Conservation (phyloP, 1,284 basidiomycete genomes). For the Ceratobasidium sp. region DNA sequence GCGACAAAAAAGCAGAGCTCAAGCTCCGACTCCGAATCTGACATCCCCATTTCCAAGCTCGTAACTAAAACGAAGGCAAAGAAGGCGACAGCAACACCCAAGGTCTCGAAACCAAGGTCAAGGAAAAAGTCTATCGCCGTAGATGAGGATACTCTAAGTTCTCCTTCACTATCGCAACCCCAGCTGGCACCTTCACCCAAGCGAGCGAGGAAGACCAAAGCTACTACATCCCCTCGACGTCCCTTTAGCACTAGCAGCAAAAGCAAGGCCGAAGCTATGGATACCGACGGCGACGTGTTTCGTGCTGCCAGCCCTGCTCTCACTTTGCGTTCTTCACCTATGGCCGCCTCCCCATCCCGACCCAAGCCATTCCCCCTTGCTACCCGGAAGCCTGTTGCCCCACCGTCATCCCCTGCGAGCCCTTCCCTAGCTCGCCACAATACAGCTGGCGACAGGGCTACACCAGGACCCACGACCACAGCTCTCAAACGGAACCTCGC, state of each 20-base stretch:
- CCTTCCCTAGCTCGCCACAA: neutral
- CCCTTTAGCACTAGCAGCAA: slow-evolving; percentile 26
- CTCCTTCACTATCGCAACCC: slow-evolving; percentile 38
- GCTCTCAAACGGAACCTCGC: slow-evolving; percentile 29
- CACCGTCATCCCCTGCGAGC: slow-evolving; percentile 28
- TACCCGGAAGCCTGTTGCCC: slow-evolving; percentile 26
- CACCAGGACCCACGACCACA: slow-evolving; percentile 51
- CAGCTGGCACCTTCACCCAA: slow-evolving; percentile 29
- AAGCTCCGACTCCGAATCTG: slow-evolving; percentile 3
- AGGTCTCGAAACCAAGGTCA: slow-evolving; percentile 48
- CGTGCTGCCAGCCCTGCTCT: slow-evolving; percentile 57
- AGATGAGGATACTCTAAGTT: neutral
- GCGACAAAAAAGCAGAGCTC: neutral
- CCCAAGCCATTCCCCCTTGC: slow-evolving; percentile 31
- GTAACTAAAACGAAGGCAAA: slow-evolving; percentile 24
- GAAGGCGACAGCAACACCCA: slow-evolving; percentile 29
- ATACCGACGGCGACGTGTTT: slow-evolving; percentile 57
- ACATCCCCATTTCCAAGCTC: slow-evolving; percentile 22
- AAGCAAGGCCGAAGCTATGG: slow-evolving; percentile 12
- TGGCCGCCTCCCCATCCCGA: neutral
- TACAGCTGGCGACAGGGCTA: slow-evolving; percentile 62
- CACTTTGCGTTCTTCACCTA: slow-evolving; percentile 34
- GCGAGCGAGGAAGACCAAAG: slow-evolving; percentile 42
- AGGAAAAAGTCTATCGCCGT: slow-evolving; percentile 36
- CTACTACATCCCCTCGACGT: slow-evolving; percentile 10